Evolutionary conservation across 495 filamentous ascomycete genomes (phyloP).

Genomic region (Daldinia childiae): DNA sequence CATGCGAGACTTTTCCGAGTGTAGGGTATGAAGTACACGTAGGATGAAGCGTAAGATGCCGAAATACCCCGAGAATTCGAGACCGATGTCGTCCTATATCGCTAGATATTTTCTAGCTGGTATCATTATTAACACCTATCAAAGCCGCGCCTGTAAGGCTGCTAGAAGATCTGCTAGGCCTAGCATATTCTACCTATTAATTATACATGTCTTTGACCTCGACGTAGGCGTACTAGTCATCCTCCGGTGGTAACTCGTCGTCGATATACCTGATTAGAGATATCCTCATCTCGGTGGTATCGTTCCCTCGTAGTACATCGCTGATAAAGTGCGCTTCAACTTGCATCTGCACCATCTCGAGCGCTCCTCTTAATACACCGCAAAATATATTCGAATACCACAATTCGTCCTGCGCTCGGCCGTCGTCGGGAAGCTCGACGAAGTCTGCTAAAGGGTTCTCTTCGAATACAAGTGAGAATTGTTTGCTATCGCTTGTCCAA

Average conservation of each 20-base stretch:
- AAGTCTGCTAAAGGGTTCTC: slow-evolving; percentile 98
- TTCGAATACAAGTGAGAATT: slow-evolving; percentile 95
- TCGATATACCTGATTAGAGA: slow-evolving; percentile 94
- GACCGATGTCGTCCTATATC: neutral
- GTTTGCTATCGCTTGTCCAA: slow-evolving; percentile 94
- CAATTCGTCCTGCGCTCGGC: slow-evolving; percentile 91
- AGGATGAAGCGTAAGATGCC: neutral
- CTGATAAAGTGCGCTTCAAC: slow-evolving; percentile 97
- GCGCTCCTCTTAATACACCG: slow-evolving; percentile 85
- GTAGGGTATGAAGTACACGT: neutral
- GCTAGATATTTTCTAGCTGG: neutral
- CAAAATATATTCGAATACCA: slow-evolving; percentile 99
- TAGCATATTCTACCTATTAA: neutral
- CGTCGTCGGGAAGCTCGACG: slow-evolving; percentile 96
- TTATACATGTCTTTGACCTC: neutral
- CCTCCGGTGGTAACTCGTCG: slow-evolving; percentile 95
- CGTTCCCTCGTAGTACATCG: slow-evolving; percentile 91
- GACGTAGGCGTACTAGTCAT: slow-evolving; percentile 68
- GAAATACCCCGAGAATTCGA: neutral
- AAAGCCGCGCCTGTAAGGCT: neutral
- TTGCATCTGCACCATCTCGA: slow-evolving; percentile 99
- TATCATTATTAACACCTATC: neutral
- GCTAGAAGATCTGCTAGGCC: neutral
- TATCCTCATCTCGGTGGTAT: slow-evolving; percentile 97
- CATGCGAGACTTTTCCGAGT: neutral